A percentile compares a stretch with the other conserved stretches of the same genome.
These are phyloP conservation scores for Pseudonitzschia pungens DNA, from an alignment of 108 stramenopile genomes.

Conservation along the genomic window DNA sequence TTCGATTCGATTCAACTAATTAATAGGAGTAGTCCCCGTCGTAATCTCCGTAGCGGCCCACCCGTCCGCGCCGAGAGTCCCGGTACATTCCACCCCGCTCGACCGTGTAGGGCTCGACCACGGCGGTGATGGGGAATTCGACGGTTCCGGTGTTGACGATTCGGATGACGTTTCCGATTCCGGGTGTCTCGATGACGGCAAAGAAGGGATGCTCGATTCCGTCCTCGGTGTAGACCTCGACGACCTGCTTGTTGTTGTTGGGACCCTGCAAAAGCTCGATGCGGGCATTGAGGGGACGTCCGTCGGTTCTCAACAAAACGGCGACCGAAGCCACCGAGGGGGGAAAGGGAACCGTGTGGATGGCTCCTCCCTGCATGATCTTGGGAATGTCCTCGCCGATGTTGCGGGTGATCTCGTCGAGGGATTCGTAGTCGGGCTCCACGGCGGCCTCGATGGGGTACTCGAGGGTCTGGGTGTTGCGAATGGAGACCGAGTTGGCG, in stretches of 20 bases:
- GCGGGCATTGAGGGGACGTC: constrained; percentile 77
- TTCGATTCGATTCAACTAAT: neutral
- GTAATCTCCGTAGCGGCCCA: constrained; percentile 15
- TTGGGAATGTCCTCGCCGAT: constrained; percentile 32
- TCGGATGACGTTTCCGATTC: constrained; percentile 77
- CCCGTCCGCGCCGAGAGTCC: constrained; percentile 17
- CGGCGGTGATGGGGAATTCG: constrained; percentile 79
- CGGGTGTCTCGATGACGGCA: constrained; percentile 75
- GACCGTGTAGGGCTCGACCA: constrained; percentile 68
- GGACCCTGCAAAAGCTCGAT: constrained; percentile 84
- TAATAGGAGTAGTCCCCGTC: constrained; percentile 11
- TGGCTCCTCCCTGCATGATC: constrained; percentile 76
- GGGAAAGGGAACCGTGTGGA: constrained; percentile 69
- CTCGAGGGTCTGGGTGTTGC: constrained; percentile 77
- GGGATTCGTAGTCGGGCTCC: constrained; percentile 39
- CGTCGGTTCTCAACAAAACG: constrained; percentile 69
- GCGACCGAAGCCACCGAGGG: constrained; percentile 70
- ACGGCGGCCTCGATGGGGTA: constrained; percentile 75
- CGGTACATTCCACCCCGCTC: constrained; percentile 35
- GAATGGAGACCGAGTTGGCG: constrained; percentile 75
- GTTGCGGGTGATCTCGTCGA: constrained; percentile 19
- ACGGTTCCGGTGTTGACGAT: constrained; percentile 80
- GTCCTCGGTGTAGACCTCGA: constrained; percentile 83
- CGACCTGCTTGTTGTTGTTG: constrained; percentile 88
- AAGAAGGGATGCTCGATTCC: constrained; percentile 84